Evolutionary conservation across 805 yeast species (phyloP).

Genomic region (Kodamaea nitidulidarum): DNA sequence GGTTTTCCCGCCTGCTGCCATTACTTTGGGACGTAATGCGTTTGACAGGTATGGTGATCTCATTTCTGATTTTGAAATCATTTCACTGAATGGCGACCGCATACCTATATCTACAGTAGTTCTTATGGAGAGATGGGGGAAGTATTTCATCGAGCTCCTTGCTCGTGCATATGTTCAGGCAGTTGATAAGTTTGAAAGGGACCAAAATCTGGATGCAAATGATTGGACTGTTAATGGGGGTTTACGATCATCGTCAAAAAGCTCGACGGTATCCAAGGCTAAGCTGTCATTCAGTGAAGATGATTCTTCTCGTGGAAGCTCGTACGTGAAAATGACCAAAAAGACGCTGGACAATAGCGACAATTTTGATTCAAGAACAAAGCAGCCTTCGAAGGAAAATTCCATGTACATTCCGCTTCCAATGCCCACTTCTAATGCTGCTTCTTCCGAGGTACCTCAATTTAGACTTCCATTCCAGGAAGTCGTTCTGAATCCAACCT

Average conservation of each 20-base stretch:
- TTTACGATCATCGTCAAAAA: conserved; percentile 4
- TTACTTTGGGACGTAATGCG: conserved; percentile 72
- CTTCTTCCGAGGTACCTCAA: conserved; percentile 44
- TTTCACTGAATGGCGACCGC: conserved; percentile 67
- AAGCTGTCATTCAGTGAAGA: conserved; percentile 7
- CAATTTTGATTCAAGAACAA: not conserved
- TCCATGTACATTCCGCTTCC: conserved; percentile 17
- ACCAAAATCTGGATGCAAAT: conserved; percentile 12
- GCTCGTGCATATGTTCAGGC: conserved; percentile 65
- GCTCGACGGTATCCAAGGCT: conserved; percentile 2
- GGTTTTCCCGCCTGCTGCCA: conserved; percentile 72
- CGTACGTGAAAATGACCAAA: not conserved
- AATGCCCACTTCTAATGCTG: conserved; percentile 18
- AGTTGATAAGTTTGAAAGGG: conserved; percentile 36
- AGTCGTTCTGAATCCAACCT: not conserved
- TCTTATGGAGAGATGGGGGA: conserved; percentile 74
- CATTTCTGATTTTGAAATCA: conserved; percentile 67
- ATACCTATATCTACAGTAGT: conserved; percentile 58
- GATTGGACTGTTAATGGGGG: conserved; percentile 2
- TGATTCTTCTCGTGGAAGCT: not conserved
- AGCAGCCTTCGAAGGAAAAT: not conserved
- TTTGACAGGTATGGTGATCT: conserved; percentile 62
- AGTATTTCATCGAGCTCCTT: conserved; percentile 58
- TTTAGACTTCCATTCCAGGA: conserved; percentile 74
- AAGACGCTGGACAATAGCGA: not conserved